These are phyloP conservation scores for Colletotrichum incanum DNA, from an alignment of 2,329 filamentous ascomycete genomes.

Conservation along the genomic window DNA sequence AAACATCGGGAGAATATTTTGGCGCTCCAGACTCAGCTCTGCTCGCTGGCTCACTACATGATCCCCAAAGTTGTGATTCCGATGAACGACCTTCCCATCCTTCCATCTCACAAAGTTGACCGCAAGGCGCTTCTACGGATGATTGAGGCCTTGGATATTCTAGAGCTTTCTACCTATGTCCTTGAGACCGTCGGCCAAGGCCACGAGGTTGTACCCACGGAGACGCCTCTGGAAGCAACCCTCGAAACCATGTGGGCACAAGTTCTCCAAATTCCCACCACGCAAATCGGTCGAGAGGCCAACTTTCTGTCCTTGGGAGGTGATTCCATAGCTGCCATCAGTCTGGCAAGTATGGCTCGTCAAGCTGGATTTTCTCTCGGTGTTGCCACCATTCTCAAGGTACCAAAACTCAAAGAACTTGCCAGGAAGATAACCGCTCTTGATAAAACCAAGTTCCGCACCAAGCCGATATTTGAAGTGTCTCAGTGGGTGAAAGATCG, in stretches of 20 bases:
- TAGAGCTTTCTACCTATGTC: neutral
- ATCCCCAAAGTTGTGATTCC: slow-evolving; percentile 47
- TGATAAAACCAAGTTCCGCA: too few species aligned
- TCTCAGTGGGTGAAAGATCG: neutral
- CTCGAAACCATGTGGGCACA: neutral
- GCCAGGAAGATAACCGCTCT: neutral
- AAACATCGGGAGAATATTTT: neutral
- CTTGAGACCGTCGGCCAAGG: neutral
- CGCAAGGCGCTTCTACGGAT: slow-evolving; percentile 45
- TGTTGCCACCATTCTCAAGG: neutral
- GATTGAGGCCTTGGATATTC: neutral
- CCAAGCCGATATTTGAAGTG: neutral
- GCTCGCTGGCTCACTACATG: slow-evolving; percentile 48
- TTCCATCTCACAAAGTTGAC: slow-evolving; percentile 49
- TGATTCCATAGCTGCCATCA: neutral
- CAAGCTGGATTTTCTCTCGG: neutral
- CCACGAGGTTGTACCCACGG: neutral
- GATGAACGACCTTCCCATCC: slow-evolving; percentile 44
- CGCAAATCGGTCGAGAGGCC: neutral
- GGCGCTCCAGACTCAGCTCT: slow-evolving; percentile 36
- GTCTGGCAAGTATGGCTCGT: neutral
- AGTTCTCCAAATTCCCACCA: neutral
- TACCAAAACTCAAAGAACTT: neutral
- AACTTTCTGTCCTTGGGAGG: neutral
- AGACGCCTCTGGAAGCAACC: neutral